Percentiles rank a stretch among this genome's conserved stretches.
Conservation (phyloP, 495 filamentous ascomycete species). For the Daldinia loculata region DNA sequence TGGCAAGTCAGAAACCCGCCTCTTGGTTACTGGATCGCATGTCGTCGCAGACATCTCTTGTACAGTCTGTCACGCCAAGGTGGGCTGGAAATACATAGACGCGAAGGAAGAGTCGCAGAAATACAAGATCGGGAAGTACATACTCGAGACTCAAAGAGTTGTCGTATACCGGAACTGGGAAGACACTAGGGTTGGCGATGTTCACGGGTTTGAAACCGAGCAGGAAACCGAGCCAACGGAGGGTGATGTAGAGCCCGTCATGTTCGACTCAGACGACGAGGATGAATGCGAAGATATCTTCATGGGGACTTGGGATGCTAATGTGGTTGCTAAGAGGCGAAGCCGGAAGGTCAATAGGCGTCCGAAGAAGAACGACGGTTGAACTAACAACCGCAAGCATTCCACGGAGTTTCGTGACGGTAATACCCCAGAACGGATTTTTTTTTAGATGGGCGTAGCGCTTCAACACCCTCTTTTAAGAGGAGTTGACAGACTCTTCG, state of each 20-base stretch:
- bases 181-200: slow-evolving; percentile 47
- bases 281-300: slow-evolving; percentile 97
- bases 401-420: slow-evolving; percentile 14
- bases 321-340: slow-evolving; percentile 70
- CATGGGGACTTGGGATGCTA: slow-evolving; percentile 82
- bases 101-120: slow-evolving; percentile 81
- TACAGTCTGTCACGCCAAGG: slow-evolving; percentile 66
- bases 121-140: slow-evolving; percentile 97
- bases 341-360: slow-evolving; percentile 57
- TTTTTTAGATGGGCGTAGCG: not conserved
- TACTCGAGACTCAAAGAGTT: slow-evolving; percentile 85
- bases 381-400: slow-evolving; percentile 8
- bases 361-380: slow-evolving; percentile 24
- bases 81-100: slow-evolving; percentile 95
- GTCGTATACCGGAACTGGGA: slow-evolving; percentile 75
- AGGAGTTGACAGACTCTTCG: not conserved
- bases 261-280: slow-evolving; percentile 92
- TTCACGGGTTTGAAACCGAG: slow-evolving; percentile 30
- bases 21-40: slow-evolving; percentile 81
- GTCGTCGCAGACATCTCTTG: slow-evolving; percentile 67
- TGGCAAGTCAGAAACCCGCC: slow-evolving; percentile 67
- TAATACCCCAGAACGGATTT: slow-evolving; percentile 28
- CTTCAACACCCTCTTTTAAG: not conserved
- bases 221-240: slow-evolving; percentile 9
- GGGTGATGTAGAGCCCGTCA: slow-evolving; percentile 52